A percentile compares a stretch with the other conserved stretches of the same genome.
phyloP scores from a whole-genome alignment of 2,329 filamentous ascomycete genomes.

The Penicillium psychrosexuale region DNA sequence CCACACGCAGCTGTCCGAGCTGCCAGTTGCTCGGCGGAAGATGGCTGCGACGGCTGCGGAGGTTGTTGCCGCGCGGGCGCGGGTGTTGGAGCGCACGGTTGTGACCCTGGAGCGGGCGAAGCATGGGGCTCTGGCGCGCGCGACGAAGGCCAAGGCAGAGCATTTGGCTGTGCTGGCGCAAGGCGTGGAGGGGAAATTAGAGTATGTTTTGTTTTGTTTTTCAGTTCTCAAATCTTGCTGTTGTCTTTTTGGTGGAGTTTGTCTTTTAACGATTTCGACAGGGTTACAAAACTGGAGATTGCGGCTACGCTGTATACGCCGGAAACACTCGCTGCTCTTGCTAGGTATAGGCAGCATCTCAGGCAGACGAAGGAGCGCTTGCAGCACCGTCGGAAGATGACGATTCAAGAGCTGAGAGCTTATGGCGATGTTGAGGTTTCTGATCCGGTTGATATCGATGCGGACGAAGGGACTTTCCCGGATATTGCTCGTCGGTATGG shows the following conservation, averaged over 20 bases:
- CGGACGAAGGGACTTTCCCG: slow-evolving; percentile 28
- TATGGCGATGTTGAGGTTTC: slow-evolving; percentile 33
- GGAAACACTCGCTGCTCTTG: slow-evolving; percentile 34
- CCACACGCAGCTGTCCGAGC: slow-evolving; percentile 30
- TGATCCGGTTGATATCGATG: neutral
- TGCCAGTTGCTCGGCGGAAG: slow-evolving; percentile 32
- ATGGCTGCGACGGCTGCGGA: slow-evolving; percentile 37
- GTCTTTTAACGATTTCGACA: slow-evolving; percentile 14
- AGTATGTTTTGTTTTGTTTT: slow-evolving; percentile 28
- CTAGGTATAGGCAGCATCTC: slow-evolving; percentile 35
- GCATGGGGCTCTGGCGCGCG: slow-evolving; percentile 37
- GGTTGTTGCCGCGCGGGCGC: slow-evolving; percentile 33
- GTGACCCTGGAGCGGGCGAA: slow-evolving; percentile 42
- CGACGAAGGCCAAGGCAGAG: slow-evolving; percentile 39
- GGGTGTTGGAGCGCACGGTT: slow-evolving; percentile 37
- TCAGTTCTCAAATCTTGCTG: neutral
- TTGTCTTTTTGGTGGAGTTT: neutral
- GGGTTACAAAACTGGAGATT: slow-evolving; percentile 39
- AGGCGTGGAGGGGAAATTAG: slow-evolving; percentile 37
- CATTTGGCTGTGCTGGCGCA: slow-evolving; percentile 40
- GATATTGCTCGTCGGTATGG: slow-evolving; percentile 42
- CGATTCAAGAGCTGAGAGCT: slow-evolving; percentile 32
- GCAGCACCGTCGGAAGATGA: slow-evolving; percentile 29
- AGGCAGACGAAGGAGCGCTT: slow-evolving; percentile 28
- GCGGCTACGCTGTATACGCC: slow-evolving; percentile 38